Evolutionary conservation across 2,329 filamentous ascomycete species (phyloP), one percentile per base, ranked within the genome.

Genomic region (Tolypocladium pustulatum): DNA sequence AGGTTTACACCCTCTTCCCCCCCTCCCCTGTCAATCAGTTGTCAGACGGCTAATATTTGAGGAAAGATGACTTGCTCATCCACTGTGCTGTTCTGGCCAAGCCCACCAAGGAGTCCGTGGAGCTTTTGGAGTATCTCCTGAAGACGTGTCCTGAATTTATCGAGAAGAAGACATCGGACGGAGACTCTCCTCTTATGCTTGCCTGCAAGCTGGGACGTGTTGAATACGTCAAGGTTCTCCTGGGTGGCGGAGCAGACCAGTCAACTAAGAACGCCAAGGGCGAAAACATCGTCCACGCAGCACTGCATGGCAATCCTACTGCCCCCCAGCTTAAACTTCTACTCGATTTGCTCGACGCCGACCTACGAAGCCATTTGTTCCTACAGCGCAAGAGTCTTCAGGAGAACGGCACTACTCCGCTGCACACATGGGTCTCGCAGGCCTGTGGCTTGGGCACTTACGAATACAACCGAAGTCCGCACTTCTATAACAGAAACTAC

Each of bases 201-300:
- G 89, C 90, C 1, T 87, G 85, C 61, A 72, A 76, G 2, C 72
- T 82, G 3, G 79, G 81, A 13, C 79, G 81, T 25, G 64, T 78
- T 20, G 74, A 83, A 1, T 79, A 81, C 25, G 80, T 81, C 20
- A 81, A 83, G 65, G 75, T 83, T 0, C 78, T 96, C 40, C 78
- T 93, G 56, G 75, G 79, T 1, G 82, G 81, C 32, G 89, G 88
- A 3, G 88, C 89, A 2, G 84, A 94, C 66, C 86, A 90, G 66
- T 82, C 83, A 1, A 74, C 74, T 38, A 85, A 85, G 30, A 86
- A 90, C 66, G 73, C 72, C 12, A 68, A 73, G 3, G 83, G 84
- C 13, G 78, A 82, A 63, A 95, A 93, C 64, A 73, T 93, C 20
- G 62, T 93, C 1, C 90, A 95, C 66, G 74, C 78, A 2, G 76